These are phyloP conservation scores for Solanum appendiculatum DNA, from an alignment of 257 asterid species.

Conservation along the genomic window DNA sequence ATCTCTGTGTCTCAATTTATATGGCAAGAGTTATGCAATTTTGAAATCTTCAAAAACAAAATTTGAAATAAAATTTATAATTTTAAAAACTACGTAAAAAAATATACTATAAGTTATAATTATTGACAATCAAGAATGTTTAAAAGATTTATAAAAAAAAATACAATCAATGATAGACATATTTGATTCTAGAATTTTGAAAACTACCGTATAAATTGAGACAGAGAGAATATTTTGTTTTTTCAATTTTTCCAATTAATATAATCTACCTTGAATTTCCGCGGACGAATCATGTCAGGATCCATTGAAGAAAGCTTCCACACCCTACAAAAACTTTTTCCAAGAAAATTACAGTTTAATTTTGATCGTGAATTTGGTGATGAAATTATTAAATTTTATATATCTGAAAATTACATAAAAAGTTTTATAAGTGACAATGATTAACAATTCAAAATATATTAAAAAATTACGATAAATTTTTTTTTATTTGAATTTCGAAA, in stretches of 20 bases:
- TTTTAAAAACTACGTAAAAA: background rate
- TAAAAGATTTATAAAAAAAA: too few relatives aligned
- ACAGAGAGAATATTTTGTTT: fast-evolving
- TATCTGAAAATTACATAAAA: too few relatives aligned
- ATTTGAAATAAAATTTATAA: background rate
- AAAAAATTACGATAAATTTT: too few relatives aligned
- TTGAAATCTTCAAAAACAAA: background rate
- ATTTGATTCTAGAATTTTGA: background rate
- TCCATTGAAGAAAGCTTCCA: background rate
- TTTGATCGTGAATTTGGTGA: background rate
- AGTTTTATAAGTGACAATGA: too few relatives aligned
- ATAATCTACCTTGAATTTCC: background rate
- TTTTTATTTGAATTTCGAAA: too few relatives aligned
- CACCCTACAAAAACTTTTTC: background rate
- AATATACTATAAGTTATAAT: fast-evolving
- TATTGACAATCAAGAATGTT: background rate
- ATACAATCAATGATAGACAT: too few relatives aligned
- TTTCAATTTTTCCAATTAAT: background rate
- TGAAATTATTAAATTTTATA: background rate
- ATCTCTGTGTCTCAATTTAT: background rate
- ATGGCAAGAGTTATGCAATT: background rate
- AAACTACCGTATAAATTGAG: background rate
- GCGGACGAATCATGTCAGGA: background rate
- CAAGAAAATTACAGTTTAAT: background rate
- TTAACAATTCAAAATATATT: too few relatives aligned